phyloP scores from a whole-genome alignment of 139 green algal genomes.

The Coccomyxa sp. region DNA sequence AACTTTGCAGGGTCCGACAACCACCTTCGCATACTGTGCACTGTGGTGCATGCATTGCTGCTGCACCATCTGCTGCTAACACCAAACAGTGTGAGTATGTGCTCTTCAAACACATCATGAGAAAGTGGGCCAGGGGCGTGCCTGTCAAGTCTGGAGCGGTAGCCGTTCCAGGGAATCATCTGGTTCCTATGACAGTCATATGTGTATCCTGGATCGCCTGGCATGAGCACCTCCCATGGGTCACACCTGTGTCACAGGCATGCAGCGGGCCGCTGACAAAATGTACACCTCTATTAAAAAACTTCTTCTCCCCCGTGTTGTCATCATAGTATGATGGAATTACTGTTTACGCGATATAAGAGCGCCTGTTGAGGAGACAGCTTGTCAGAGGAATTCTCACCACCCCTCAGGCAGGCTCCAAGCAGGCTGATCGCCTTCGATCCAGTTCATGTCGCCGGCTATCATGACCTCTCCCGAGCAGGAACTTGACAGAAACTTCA shows the following conservation, averaged over 20 bases:
- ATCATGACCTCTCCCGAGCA: background rate
- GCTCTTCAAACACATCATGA: background rate
- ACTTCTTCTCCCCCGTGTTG: background rate
- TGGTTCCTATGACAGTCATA: background rate
- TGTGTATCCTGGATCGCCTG: background rate
- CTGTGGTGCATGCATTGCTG: background rate
- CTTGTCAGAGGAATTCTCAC: background rate
- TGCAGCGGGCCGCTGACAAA: background rate
- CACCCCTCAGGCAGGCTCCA: background rate
- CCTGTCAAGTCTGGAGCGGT: background rate
- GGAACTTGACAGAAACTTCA: background rate
- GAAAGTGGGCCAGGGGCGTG: background rate
- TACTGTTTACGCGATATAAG: background rate
- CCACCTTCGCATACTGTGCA: background rate
- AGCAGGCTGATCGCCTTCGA: background rate
- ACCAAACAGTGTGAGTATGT: background rate
- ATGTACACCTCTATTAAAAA: background rate
- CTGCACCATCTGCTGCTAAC: background rate
- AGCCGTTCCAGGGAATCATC: background rate
- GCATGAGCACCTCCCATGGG: background rate
- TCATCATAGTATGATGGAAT: background rate
- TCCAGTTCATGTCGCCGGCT: background rate
- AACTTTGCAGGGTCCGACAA: background rate
- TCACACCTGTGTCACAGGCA: background rate
- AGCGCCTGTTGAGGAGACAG: background rate